Percentiles rank a stretch among this genome's conserved stretches.
Evolutionary conservation across 805 yeast genomes (phyloP).

Genomic region (Candida coquimbonensis): DNA sequence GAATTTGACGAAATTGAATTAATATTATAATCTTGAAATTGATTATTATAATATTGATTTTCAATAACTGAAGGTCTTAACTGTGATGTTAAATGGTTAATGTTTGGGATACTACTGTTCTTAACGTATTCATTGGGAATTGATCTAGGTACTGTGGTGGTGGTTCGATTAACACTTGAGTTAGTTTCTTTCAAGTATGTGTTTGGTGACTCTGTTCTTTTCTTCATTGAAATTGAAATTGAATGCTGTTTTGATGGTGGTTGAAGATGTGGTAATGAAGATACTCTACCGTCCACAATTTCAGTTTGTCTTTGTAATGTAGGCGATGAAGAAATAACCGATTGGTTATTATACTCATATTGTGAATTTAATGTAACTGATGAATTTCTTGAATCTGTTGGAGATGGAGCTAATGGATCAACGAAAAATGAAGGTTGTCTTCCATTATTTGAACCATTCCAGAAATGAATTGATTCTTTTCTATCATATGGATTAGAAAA

Average conservation of each 20-base stretch:
- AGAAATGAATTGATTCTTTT: conserved; percentile 19
- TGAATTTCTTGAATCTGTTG: conserved; percentile 1
- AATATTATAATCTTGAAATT: conserved; percentile 5
- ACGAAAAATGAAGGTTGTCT: conserved; percentile 18
- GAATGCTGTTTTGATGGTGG: conserved; percentile 1
- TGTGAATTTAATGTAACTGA: neutral
- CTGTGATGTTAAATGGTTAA: conserved; percentile 9
- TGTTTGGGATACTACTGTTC: conserved; percentile 8
- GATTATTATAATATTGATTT: neutral
- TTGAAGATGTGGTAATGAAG: conserved; percentile 13
- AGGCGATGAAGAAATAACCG: conserved; percentile 1
- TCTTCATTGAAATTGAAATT: neutral
- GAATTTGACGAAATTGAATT: conserved; percentile 18
- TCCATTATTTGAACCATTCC: conserved; percentile 19
- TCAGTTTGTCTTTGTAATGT: neutral
- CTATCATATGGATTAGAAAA: conserved; percentile 8
- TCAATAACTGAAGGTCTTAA: conserved; percentile 22
- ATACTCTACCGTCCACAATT: too few relatives aligned
- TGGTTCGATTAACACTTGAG: neutral
- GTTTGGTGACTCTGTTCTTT: conserved; percentile 17
- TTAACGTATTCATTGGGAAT: conserved; percentile 13
- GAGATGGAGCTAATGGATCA: conserved; percentile 20
- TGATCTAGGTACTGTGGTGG: conserved; percentile 16
- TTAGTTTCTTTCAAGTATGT: conserved; percentile 1
- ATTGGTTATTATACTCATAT: conserved; percentile 3